Conservation (phyloP, 2,329 filamentous ascomycete species). For the Fusarium veterinarium region DNA sequence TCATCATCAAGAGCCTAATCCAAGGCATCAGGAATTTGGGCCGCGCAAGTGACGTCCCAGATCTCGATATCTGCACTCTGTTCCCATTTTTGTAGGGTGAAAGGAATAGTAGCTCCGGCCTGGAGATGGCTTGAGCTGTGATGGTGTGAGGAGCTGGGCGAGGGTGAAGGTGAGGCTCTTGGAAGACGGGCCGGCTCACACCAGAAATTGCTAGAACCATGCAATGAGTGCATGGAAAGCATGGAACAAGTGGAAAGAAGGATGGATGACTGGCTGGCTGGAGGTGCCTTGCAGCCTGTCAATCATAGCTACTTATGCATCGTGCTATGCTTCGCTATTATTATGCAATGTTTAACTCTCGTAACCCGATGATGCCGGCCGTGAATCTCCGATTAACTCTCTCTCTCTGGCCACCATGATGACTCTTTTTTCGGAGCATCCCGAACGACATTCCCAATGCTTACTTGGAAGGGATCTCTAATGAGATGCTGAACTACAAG, state of each 20-base stretch:
- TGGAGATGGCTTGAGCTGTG: conserved; percentile 8
- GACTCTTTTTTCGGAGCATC: conserved; percentile 2
- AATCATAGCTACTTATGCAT: conserved; percentile 7
- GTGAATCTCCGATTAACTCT: background rate
- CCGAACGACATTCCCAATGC: background rate
- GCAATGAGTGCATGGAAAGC: conserved; percentile 26
- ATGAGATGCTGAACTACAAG: background rate
- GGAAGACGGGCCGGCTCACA: conserved; percentile 42
- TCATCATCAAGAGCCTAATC: conserved; percentile 13
- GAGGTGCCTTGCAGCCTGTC: conserved; percentile 31
- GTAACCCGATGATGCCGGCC: conserved; percentile 11
- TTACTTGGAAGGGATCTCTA: background rate
- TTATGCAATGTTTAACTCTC: conserved; percentile 14
- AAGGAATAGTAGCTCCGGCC: conserved; percentile 33
- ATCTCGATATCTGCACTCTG: conserved; percentile 37
- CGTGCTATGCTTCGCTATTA: background rate
- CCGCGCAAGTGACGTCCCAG: conserved; percentile 28
- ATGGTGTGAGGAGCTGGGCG: conserved; percentile 32
- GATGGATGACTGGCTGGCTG: background rate
- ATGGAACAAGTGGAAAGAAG: conserved; percentile 8
- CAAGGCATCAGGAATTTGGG: conserved; percentile 17
- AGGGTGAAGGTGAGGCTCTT: conserved; percentile 15
- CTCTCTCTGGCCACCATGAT: conserved; percentile 9
- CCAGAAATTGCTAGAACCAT: conserved; percentile 39
- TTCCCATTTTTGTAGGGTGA: conserved; percentile 19